Conservation (phyloP, 2,329 filamentous ascomycete genomes). For the Colletotrichum theobromicola region DNA sequence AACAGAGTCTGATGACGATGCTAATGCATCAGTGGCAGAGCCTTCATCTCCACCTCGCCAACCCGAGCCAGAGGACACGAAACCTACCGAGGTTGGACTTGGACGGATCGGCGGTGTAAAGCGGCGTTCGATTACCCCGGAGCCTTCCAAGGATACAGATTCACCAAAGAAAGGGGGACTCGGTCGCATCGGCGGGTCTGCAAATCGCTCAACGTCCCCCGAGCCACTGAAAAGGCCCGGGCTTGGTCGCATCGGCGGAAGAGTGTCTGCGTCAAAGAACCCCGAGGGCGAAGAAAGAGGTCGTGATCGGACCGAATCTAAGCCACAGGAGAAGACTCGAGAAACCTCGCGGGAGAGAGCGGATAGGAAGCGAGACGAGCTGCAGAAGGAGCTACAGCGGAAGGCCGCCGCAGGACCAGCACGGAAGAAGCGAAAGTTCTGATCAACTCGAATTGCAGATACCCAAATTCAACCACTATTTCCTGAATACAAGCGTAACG, state of each 20-base stretch:
- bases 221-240: conserved; percentile 22
- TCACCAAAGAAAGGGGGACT: conserved; percentile 35
- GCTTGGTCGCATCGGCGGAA: conserved; percentile 39
- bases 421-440: conserved; percentile 64
- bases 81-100: background rate
- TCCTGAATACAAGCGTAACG: background rate
- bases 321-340: conserved; percentile 35
- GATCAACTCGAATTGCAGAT: conserved; percentile 7
- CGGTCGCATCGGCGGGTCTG: conserved; percentile 46
- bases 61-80: background rate
- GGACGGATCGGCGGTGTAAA: background rate
- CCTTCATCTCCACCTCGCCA: background rate
- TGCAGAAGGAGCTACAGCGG: conserved; percentile 54
- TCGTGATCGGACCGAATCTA: conserved; percentile 22
- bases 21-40: background rate
- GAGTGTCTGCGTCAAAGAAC: background rate
- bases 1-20: conserved; percentile 44
- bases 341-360: conserved; percentile 52
- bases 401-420: conserved; percentile 54
- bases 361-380: conserved; percentile 55
- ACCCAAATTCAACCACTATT: background rate
- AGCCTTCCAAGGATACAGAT: conserved; percentile 26
- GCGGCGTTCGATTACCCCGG: background rate
- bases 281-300: background rate
- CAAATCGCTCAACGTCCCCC: conserved; percentile 10